phyloP scores from a whole-genome alignment of 2,329 filamentous ascomycete genomes.

The Neonectria hederae region DNA sequence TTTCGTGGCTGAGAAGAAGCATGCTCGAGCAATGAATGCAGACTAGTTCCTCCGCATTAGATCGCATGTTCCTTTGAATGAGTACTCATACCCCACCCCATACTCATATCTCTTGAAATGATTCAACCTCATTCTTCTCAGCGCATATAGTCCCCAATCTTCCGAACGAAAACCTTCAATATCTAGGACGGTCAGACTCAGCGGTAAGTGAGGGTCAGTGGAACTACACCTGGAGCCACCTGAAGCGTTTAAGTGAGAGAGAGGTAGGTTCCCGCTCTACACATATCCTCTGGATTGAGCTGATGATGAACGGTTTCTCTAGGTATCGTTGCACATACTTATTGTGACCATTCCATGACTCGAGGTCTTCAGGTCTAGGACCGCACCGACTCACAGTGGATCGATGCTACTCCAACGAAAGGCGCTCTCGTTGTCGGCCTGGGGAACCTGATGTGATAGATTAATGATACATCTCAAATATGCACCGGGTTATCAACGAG shows the following conservation, averaged over 20 bases:
- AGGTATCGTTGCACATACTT: slow-evolving; percentile 56
- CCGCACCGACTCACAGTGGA: slow-evolving; percentile 53
- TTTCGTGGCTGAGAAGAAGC: not conserved
- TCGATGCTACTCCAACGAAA: slow-evolving; percentile 51
- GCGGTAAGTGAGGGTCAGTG: no score
- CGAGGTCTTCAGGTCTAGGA: slow-evolving; percentile 57
- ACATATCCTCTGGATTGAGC: no score
- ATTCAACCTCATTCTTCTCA: no score
- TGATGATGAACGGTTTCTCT: no score
- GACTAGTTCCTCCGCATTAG: no score
- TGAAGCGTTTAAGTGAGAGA: slow-evolving; percentile 11
- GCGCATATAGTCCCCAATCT: no score
- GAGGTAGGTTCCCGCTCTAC: slow-evolving; percentile 1
- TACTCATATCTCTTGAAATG: no score
- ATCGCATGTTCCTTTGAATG: no score
- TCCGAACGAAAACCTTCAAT: no score
- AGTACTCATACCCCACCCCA: no score
- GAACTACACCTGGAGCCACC: slow-evolving; percentile 18
- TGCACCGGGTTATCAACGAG: slow-evolving; percentile 58
- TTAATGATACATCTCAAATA: slow-evolving; percentile 61
- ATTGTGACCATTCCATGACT: slow-evolving; percentile 55
- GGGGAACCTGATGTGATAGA: slow-evolving; percentile 61
- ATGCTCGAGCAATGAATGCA: no score
- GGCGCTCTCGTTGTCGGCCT: slow-evolving; percentile 62
- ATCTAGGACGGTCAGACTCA: no score